Base-by-base conservation (phyloP, 345 rosid genomes). In the Durio zibethinus region DNA sequence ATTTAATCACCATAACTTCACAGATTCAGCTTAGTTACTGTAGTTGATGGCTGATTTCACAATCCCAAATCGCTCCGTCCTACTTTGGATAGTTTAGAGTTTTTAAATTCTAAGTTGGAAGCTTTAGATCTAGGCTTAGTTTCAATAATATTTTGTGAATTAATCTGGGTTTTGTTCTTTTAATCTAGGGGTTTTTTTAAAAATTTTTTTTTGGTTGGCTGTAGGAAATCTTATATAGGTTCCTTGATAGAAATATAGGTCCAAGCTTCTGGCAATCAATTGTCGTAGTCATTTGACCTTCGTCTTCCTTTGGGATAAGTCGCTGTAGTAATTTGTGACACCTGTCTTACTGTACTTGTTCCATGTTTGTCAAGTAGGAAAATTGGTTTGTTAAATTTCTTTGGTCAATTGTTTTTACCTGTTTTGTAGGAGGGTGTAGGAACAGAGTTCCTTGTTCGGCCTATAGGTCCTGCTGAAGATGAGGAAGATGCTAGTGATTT, bases 401-500 rank as follows among this genome's bases (percentile, higher is more conserved):
- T 74, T 36, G 25, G 21, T 11, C 20, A 36, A 16, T 20, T 36
- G 45, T 25, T 59, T 57, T 48, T 7, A 71, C 23, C 60, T 20
- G 60, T 42, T 18, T 4, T 59, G 62, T 48, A 90, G 97, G 90
- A 85, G 83, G 97, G 91, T 81, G 60, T 93, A 82, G 95, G 97
- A 54, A 93, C 97, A 0, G 97, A 94, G 72, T 94, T 87, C 78
- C 85, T 94, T 9, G 94, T 94, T 48, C 87, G 88, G 78, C 98
- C 98, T 1, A 91, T 93, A 25, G 98, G 78, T 61, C 80, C 78
- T 5, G 87, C 98, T 14, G 97, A 94, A 79, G 98, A 93, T 11
- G 97, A 94, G 82, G 98, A 91, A 77, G 94, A 94, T 29, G 96
- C 94, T 14, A 92, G 97, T 76, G 98, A 92, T 82, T 91, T 92